Evolutionary conservation across 2,329 filamentous ascomycete species (phyloP), one percentile per base, ranked within the genome.

Genomic region (Paracorniculantispora psalliotae): DNA sequence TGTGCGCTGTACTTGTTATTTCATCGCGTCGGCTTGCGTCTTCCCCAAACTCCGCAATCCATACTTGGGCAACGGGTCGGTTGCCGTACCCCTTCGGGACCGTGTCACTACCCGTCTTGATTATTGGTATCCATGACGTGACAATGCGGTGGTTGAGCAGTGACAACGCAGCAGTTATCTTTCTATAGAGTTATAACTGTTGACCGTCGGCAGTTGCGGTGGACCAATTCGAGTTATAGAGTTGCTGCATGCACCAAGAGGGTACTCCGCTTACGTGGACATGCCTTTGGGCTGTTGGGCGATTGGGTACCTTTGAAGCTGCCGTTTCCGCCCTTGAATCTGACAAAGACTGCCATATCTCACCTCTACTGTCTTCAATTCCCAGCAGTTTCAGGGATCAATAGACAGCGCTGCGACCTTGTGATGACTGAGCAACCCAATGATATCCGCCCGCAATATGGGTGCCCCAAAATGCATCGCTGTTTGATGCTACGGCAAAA

Each of bases 121-220:
- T 43, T 5, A 30, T 50, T 35, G 54, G 28, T n/a, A 50, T 49
- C 54, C 25, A 43, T 50, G 54, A 57, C 54, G 54, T 35, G 37
- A 21, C 35, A 21, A 21, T 28, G 8, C 23, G 19, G 30, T 41
- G 44, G 49, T 43, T 28, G 25, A 30, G 9, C n/a, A 48, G 30
- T 37, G 43, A 48, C 43, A 46, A 46, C 19, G 9, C 41, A 46
- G 19, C 19, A 26, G 10, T 33, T 23, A 33, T 21, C 33, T 25
- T 46, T 46, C 6, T 33, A 4, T 6, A 33, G 3, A 13, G 25
- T 6, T 2, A 4, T 13, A 13, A 25, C 4, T 23, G 19, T 46
- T 26, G 41, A 37, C 30, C 21, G 23, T 56, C 23, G 53, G 30
- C 53, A 56, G 52, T 54, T 46, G 39, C 12, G 17, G 13, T 39